A percentile compares a stretch with the other conserved stretches of the same genome.
Evolutionary conservation across 2,329 filamentous ascomycete genomes (phyloP).

Genomic region (Fusarium mexicanum): DNA sequence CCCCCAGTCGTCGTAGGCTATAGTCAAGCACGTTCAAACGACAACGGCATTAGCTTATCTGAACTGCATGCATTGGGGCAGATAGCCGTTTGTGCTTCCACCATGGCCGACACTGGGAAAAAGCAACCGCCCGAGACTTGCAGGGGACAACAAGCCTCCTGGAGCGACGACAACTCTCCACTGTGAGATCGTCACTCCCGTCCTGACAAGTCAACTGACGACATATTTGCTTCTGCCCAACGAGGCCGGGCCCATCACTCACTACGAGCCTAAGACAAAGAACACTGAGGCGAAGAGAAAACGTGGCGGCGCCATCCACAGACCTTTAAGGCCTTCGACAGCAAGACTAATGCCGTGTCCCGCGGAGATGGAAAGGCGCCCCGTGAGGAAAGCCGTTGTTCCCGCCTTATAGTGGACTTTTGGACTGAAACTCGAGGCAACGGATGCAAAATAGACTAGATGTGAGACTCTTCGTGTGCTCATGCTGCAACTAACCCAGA

Average conservation of each 20-base stretch:
- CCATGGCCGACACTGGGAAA: not conserved
- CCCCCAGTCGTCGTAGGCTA: not conserved
- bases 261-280: not conserved
- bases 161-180: not conserved
- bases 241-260: not conserved
- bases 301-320: conserved; percentile 26
- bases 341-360: conserved; percentile 7
- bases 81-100: not conserved
- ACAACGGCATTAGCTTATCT: not conserved
- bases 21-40: not conserved
- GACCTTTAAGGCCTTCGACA: conserved; percentile 5
- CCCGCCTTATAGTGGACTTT: not conserved
- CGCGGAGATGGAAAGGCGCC: not conserved
- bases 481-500: not conserved
- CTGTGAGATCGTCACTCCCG: not conserved
- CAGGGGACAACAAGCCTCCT: not conserved
- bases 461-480: not conserved
- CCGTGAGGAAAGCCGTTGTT: not conserved
- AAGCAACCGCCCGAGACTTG: not conserved
- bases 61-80: not conserved
- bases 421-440: conserved; percentile 10
- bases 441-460: not conserved
- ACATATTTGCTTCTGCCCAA: conserved; percentile 6
- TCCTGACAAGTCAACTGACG: not conserved
- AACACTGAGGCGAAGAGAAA: not conserved